Base-by-base conservation (phyloP, 345 rosid genomes). In the Abelmoschus esculentus region DNA sequence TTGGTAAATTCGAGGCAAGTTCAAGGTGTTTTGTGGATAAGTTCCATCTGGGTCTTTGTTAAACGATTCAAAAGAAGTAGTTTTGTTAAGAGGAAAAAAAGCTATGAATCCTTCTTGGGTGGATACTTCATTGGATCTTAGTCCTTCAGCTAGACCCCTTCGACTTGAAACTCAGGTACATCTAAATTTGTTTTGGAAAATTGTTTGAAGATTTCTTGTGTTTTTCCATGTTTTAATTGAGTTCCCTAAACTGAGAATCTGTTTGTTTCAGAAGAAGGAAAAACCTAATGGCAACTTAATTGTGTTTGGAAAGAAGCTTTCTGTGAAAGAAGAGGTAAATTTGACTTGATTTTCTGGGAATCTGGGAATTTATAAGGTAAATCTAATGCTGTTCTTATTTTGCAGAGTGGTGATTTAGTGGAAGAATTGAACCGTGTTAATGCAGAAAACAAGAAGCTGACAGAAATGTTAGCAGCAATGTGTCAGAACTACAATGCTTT, bases 381-480 rank as follows among this genome's bases (percentile, higher is more conserved):
- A n/a, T 31, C 26, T 36, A 3, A 14, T 36, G n/a, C 54, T 31
- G 54, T 3, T 49, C 7, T 17, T 49, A 13, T 59, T 40, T 32
- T 70, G 3, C 75, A 83, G 87, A 73, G 69, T 26, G 83, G 81
- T 40, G 83, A 77, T 70, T 81, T 95, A 73, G 79, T 82, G 74
- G 96, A 89, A 78, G 99, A 95, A 77, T 36, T 95, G 75, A 87
- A 87, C 58, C 85, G 97, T 47, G 85, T 90, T 32, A 85, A 83
- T 61, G 88, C 82, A 40, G 99, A 95, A 63, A 95, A 95, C 86
- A 91, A 82, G 96, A 91, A 82, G 80, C 85, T 95, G 1, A 82
- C 92, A 1, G 87, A 90, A 70, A 95, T 82, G 97, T 54, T 95
- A 62, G 85, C 86, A 15, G 69, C 74, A 74, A 82, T 91, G 92